A percentile compares a stretch with the other conserved stretches of the same genome.
Conservation (phyloP, 169 alveolate species). For the Eimeria sp. region DNA sequence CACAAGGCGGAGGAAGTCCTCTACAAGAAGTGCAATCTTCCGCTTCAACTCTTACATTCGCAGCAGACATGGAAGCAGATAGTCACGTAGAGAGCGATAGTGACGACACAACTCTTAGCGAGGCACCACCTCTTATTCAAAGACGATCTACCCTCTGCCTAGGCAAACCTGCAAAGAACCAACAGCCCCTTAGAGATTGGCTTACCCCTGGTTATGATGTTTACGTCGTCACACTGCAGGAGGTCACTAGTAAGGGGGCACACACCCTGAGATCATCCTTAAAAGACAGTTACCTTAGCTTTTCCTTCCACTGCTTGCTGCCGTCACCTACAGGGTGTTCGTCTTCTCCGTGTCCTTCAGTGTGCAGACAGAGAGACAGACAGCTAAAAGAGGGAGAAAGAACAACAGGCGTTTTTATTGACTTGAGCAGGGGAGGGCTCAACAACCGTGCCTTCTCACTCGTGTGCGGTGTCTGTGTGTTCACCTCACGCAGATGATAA, state of each 20-base stretch:
- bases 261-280: background rate
- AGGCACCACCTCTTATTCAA: conserved; percentile 2
- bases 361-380: no score
- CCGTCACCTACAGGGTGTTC: background rate
- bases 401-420: no score
- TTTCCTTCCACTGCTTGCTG: background rate
- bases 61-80: background rate
- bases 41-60: background rate
- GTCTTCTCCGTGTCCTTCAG: no score
- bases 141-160: conserved; percentile 44
- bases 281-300: background rate
- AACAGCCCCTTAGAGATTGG: conserved; percentile 82
- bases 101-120: background rate
- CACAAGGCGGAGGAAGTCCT: background rate
- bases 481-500: conserved; percentile 60
- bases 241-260: conserved; percentile 63
- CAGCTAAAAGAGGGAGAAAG: no score
- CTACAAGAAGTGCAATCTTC: conserved; percentile 11
- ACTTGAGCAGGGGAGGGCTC: no score
- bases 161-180: conserved; percentile 16
- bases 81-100: background rate
- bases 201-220: conserved; percentile 77
- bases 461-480: background rate
- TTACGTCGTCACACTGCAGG: conserved; percentile 81
- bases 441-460: no score